These are phyloP conservation scores for Ustilaginoidea virens DNA, from an alignment of 2,329 filamentous ascomycete genomes.

Conservation along the genomic window DNA sequence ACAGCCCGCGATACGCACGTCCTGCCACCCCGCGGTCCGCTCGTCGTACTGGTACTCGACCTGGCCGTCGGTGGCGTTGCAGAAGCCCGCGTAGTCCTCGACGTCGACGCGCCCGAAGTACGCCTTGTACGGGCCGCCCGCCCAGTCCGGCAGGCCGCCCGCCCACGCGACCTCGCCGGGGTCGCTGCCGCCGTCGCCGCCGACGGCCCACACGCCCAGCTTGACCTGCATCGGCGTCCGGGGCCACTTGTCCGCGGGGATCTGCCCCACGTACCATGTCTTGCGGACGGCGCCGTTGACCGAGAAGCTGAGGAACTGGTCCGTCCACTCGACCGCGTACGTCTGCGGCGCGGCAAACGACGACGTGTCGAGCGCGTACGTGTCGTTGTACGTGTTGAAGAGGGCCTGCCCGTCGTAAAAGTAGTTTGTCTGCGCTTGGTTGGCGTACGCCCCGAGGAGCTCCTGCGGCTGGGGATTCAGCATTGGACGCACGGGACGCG, in stretches of 20 bases:
- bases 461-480: slow-evolving; percentile 9
- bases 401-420: slow-evolving; percentile 51
- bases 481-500: too few species aligned
- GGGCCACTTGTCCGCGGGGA: slow-evolving; percentile 37
- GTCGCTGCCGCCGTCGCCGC: slow-evolving; percentile 28
- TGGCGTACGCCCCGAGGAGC: slow-evolving; percentile 15
- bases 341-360: slow-evolving; percentile 35
- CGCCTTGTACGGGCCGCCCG: slow-evolving; percentile 11
- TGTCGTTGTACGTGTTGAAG: slow-evolving; percentile 33
- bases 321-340: slow-evolving; percentile 54
- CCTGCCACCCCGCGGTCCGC: slow-evolving; percentile 13
- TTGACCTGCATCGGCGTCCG: slow-evolving; percentile 56
- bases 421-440: slow-evolving; percentile 67
- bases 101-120: slow-evolving; percentile 13
- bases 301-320: slow-evolving; percentile 40
- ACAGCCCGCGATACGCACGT: slow-evolving; percentile 14
- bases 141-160: slow-evolving; percentile 32
- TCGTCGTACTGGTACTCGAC: slow-evolving; percentile 15
- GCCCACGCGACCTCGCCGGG: slow-evolving; percentile 54
- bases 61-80: slow-evolving; percentile 8
- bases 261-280: slow-evolving; percentile 24
- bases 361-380: slow-evolving; percentile 26
- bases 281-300: slow-evolving; percentile 30
- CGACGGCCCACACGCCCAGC: slow-evolving; percentile 42
- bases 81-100: slow-evolving; percentile 15